phyloP scores from a whole-genome alignment of 805 yeast genomes.

The Ogataea chonburiensis region DNA sequence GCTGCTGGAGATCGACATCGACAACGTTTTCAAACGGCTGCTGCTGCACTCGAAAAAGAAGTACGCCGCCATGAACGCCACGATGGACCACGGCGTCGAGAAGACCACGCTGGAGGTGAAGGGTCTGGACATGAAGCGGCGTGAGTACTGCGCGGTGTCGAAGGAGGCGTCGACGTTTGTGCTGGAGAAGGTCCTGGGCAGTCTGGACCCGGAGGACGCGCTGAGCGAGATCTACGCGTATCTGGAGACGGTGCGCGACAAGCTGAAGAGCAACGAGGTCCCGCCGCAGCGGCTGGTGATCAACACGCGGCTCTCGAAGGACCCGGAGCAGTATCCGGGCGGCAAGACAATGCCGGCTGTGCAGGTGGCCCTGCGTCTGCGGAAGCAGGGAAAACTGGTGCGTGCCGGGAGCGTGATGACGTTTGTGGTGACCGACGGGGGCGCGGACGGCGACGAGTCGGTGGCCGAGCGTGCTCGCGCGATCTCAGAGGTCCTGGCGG shows the following conservation, averaged over 20 bases:
- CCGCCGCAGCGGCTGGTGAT: constrained; percentile 71
- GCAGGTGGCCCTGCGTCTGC: constrained; percentile 81
- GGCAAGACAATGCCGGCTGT: constrained; percentile 81
- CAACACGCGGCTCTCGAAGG: constrained; percentile 86
- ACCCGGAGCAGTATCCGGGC: constrained; percentile 81
- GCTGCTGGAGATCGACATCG: constrained; percentile 89
- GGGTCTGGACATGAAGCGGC: constrained; percentile 94
- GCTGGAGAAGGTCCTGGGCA: constrained; percentile 67
- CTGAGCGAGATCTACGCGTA: constrained; percentile 69
- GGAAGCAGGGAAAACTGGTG: constrained; percentile 80
- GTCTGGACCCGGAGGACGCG: constrained; percentile 74
- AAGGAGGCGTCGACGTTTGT: constrained; percentile 82
- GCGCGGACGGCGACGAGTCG: constrained; percentile 33
- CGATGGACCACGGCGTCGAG: constrained; percentile 50
- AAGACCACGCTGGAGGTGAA: constrained; percentile 75
- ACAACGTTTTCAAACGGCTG: constrained; percentile 83
- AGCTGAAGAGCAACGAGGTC: constrained; percentile 60
- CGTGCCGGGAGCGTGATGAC: constrained; percentile 90
- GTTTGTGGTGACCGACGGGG: constrained; percentile 65
- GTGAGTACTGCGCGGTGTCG: constrained; percentile 92
- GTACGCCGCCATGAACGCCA: constrained; percentile 83
- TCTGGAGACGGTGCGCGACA: constrained; percentile 55
- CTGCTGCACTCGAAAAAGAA: constrained; percentile 93
- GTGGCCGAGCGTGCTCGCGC: constrained; percentile 85
- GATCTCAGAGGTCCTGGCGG: constrained; percentile 64